Conservation (phyloP, 805 yeast genomes). For the Spathaspora hagerdaliae region DNA sequence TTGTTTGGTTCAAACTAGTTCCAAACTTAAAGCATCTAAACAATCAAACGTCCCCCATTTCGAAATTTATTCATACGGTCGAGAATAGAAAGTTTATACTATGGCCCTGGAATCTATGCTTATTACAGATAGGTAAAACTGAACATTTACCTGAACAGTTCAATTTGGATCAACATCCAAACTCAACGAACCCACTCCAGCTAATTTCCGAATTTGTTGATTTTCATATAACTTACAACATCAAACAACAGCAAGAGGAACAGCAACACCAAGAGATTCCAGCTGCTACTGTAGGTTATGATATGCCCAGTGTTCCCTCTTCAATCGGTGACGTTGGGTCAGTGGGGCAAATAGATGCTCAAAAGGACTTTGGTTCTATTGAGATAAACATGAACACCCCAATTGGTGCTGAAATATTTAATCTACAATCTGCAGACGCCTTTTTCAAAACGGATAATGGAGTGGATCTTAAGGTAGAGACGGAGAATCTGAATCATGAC, state of each 20-base stretch:
- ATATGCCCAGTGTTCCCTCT: slow-evolving; percentile 17
- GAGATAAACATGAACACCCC: slow-evolving; percentile 12
- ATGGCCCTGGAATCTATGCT: slow-evolving; percentile 73
- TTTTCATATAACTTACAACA: slow-evolving; percentile 22
- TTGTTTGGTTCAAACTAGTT: slow-evolving; percentile 59
- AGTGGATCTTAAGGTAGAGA: slow-evolving; percentile 3
- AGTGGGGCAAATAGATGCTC: slow-evolving; percentile 10
- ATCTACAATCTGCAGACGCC: slow-evolving; percentile 10
- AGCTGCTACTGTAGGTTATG: slow-evolving; percentile 6
- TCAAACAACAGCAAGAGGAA: slow-evolving; percentile 7
- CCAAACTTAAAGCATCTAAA: slow-evolving; percentile 68
- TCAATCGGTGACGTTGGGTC: slow-evolving; percentile 17
- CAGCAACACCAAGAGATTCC: slow-evolving; percentile 7
- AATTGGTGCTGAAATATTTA: slow-evolving; percentile 9
- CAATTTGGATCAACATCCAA: not conserved
- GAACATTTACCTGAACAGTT: slow-evolving; percentile 15
- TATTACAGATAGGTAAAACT: slow-evolving; percentile 46
- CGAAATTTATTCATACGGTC: slow-evolving; percentile 53
- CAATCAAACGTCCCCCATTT: slow-evolving; percentile 60
- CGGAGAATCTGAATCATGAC: not conserved
- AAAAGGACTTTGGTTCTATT: slow-evolving; percentile 12
- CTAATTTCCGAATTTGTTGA: slow-evolving; percentile 35
- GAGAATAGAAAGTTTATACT: slow-evolving; percentile 52
- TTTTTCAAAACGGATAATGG: slow-evolving; percentile 9
- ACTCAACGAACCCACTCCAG: slow-evolving; percentile 22